phyloP scores from a whole-genome alignment of 2,329 filamentous ascomycete genomes.

The Remersonia thermophila region DNA sequence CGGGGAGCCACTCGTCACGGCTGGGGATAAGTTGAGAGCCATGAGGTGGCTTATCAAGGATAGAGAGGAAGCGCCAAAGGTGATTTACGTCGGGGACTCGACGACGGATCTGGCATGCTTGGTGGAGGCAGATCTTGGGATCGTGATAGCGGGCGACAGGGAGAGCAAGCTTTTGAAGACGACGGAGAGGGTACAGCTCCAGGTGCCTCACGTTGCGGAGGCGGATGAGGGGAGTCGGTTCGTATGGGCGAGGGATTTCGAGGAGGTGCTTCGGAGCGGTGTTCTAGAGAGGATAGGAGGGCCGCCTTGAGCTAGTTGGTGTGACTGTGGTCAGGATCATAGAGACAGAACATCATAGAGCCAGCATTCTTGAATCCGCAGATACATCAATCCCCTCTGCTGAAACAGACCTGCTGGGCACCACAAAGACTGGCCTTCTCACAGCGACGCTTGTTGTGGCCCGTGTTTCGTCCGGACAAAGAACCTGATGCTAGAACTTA shows the following conservation, averaged over 20 bases:
- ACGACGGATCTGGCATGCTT: constrained; percentile 45
- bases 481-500: no score
- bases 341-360: not conserved
- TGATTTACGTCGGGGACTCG: constrained; percentile 48
- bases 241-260: constrained; percentile 33
- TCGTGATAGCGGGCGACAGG: constrained; percentile 33
- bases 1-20: constrained; percentile 10
- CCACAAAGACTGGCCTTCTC: no score
- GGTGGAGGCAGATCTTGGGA: constrained; percentile 27
- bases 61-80: constrained; percentile 9
- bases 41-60: constrained; percentile 7
- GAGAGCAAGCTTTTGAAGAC: constrained; percentile 24
- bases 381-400: no score
- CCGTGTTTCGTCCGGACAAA: no score
- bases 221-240: constrained; percentile 13
- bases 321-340: no score
- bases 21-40: constrained; percentile 13
- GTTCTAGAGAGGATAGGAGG: constrained; percentile 8
- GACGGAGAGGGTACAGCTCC: constrained; percentile 26
- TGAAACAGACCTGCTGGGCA: no score
- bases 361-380: not conserved
- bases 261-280: constrained; percentile 25
- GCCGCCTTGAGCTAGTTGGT: not conserved
- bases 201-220: constrained; percentile 26
- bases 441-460: no score